Percentiles rank a stretch among this genome's conserved stretches.
These are phyloP conservation scores for Coccomyxa subellipsoidea DNA, from an alignment of 163 green algal genomes.

Conservation along the genomic window DNA sequence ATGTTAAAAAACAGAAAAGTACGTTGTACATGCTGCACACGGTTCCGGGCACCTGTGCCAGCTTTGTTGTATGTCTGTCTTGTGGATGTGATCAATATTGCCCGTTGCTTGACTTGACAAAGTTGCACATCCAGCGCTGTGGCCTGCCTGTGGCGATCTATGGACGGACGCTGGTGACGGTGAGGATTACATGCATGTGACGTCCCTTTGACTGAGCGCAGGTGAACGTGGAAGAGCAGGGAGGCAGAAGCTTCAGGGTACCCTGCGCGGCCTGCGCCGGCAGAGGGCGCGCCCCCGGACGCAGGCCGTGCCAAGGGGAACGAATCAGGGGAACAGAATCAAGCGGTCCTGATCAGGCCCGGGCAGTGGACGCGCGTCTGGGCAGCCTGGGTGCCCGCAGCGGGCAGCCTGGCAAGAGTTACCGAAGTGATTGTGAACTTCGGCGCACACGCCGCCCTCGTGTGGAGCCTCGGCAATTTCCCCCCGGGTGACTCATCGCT, in stretches of 20 bases:
- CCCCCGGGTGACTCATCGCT: background rate
- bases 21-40: too few species aligned
- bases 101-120: too few species aligned
- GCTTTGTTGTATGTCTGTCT: too few species aligned
- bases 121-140: too few species aligned
- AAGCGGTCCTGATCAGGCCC: background rate
- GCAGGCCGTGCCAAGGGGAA: too few species aligned
- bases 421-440: background rate
- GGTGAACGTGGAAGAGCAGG: background rate
- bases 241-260: background rate
- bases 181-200: background rate
- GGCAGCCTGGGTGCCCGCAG: background rate
- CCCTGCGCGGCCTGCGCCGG: background rate
- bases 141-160: too few species aligned
- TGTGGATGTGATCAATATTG: too few species aligned
- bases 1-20: too few species aligned
- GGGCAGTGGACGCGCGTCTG: background rate
- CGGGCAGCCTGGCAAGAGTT: background rate
- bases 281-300: too few species aligned
- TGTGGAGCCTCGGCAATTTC: background rate
- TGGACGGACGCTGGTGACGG: too few species aligned
- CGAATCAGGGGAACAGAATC: background rate
- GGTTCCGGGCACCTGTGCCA: too few species aligned
- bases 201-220: background rate
- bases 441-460: background rate